phyloP scores from a whole-genome alignment of 2,329 filamentous ascomycete species.

The Grosmannia huntii region DNA sequence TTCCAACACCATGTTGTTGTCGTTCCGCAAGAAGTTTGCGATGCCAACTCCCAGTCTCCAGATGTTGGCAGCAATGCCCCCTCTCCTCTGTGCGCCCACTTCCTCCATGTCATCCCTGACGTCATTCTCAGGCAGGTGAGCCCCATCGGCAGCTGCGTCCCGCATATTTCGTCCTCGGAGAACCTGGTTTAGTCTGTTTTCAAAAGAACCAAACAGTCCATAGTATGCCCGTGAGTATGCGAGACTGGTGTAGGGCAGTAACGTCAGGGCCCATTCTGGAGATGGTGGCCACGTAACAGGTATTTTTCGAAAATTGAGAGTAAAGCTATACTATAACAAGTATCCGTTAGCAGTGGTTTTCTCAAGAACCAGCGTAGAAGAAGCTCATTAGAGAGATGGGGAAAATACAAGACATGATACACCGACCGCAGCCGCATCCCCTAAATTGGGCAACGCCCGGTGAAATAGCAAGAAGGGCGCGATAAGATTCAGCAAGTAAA shows the following conservation, averaged over 20 bases:
- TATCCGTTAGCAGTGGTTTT: not conserved
- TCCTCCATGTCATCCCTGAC: not conserved
- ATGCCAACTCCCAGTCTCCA: not conserved
- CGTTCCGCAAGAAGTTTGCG: slow-evolving; percentile 8
- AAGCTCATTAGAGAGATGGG: not conserved
- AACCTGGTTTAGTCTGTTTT: slow-evolving; percentile 34
- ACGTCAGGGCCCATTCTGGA: slow-evolving; percentile 34
- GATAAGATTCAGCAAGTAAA: slow-evolving; percentile 28
- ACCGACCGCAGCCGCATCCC: slow-evolving; percentile 28
- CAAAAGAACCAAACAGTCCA: slow-evolving; percentile 31
- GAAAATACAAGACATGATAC: slow-evolving; percentile 27
- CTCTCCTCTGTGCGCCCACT: not conserved
- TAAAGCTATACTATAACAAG: slow-evolving; percentile 30
- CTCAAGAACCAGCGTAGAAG: not conserved
- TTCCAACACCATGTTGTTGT: slow-evolving; percentile 4
- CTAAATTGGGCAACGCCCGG: slow-evolving; percentile 29
- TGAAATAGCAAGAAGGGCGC: slow-evolving; percentile 32
- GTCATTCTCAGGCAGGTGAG: not conserved
- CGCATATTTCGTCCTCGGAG: slow-evolving; percentile 22
- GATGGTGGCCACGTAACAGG: slow-evolving; percentile 41
- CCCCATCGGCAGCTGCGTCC: not conserved
- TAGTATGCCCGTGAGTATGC: slow-evolving; percentile 33
- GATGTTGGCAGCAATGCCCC: not conserved
- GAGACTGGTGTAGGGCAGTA: slow-evolving; percentile 31
- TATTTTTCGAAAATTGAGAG: slow-evolving; percentile 31